These are phyloP conservation scores for Termitomyces sp. DNA, from an alignment of 768 basidiomycete genomes.

Conservation along the genomic window DNA sequence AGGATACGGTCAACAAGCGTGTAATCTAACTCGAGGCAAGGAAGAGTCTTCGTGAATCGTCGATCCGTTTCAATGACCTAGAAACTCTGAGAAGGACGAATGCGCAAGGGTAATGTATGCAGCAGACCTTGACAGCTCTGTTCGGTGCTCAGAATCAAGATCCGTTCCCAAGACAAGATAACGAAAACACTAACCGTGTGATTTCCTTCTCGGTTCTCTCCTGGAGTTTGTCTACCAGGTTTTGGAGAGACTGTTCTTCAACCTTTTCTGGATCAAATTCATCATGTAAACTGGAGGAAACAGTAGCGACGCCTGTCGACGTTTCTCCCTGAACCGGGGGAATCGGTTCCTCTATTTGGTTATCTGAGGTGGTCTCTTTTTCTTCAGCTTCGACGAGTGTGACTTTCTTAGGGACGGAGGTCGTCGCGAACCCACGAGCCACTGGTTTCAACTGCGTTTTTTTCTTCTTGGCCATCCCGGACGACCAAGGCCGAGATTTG, in stretches of 20 bases:
- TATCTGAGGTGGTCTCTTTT: slow-evolving; percentile 15
- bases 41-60: slow-evolving; percentile 60
- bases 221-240: slow-evolving; percentile 74
- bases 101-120: background rate
- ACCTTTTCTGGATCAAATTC: slow-evolving; percentile 30
- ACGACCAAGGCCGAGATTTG: slow-evolving; percentile 12
- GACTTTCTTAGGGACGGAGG: slow-evolving; percentile 76
- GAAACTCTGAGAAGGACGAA: background rate
- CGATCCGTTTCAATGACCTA: slow-evolving; percentile 82
- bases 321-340: background rate
- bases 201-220: slow-evolving; percentile 89
- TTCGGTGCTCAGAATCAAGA: background rate
- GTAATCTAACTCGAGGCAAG: slow-evolving; percentile 57
- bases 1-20: slow-evolving; percentile 54
- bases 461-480: slow-evolving; percentile 76
- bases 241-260: slow-evolving; percentile 59
- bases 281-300: slow-evolving; percentile 15
- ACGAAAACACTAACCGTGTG: slow-evolving; percentile 38
- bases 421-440: slow-evolving; percentile 74
- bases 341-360: slow-evolving; percentile 5
- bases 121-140: slow-evolving; percentile 31
- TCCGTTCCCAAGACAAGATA: background rate
- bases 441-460: slow-evolving; percentile 75
- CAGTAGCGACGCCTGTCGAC: background rate
- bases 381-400: slow-evolving; percentile 22